These are phyloP conservation scores for Globisporangium cederbergense DNA, from an alignment of 352 stramenopile genomes.

Conservation along the genomic window DNA sequence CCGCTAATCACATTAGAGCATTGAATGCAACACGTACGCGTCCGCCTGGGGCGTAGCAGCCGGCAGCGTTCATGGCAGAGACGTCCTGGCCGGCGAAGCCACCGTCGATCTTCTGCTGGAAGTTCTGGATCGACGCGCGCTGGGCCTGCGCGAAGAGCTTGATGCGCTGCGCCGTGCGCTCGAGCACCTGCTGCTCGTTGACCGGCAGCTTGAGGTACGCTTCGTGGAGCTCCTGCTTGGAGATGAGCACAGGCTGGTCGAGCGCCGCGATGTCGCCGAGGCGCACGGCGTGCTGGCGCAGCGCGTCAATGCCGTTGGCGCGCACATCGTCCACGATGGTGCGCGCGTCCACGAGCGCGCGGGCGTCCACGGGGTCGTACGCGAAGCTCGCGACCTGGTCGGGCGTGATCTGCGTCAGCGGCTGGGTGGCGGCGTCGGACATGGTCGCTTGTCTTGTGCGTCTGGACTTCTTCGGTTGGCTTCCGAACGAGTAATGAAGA, in stretches of 20 bases:
- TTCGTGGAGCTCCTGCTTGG: conserved; percentile 59
- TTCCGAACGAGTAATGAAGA: conserved; percentile 5
- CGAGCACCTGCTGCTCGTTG: conserved; percentile 77
- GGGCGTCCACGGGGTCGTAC: conserved; percentile 73
- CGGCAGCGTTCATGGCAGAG: conserved; percentile 74
- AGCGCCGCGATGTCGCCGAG: conserved; percentile 58
- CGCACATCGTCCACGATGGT: conserved; percentile 72
- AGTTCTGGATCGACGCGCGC: conserved; percentile 89
- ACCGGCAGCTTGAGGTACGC: conserved; percentile 80
- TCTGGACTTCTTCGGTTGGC: conserved; percentile 1
- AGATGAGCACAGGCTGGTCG: conserved; percentile 47
- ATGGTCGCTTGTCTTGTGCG: conserved; percentile 18
- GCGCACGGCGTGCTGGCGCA: conserved; percentile 55
- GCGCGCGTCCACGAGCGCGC: conserved; percentile 56
- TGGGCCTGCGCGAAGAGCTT: conserved; percentile 93
- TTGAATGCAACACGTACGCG: conserved; percentile 36
- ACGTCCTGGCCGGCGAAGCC: conserved; percentile 94
- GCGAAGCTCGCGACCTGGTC: conserved; percentile 69
- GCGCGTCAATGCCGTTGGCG: conserved; percentile 33
- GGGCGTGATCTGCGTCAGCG: conserved; percentile 69
- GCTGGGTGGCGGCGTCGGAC: conserved; percentile 16
- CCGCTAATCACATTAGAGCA: too few species aligned
- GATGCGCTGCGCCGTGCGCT: conserved; percentile 89
- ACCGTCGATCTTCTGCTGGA: conserved; percentile 93
- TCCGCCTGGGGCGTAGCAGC: conserved; percentile 97